Base-by-base conservation (phyloP, 192 early-diverging fungal species). In the Phycomyces blakesleeanus region DNA sequence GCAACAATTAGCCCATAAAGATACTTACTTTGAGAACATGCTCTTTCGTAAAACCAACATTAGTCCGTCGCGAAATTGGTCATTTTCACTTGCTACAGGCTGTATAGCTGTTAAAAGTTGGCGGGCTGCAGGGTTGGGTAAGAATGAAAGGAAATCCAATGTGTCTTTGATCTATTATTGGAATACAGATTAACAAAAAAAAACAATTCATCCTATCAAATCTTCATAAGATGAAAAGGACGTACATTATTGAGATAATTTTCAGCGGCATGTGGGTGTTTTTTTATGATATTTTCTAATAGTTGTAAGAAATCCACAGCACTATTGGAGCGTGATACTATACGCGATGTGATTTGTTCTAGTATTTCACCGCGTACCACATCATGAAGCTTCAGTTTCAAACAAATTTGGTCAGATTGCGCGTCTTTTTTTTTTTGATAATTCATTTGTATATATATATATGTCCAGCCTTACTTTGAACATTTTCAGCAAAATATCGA, bases 351-450 rank as follows among this genome's bases (percentile, higher is more conserved):
- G 59, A 92, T 85, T 71, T 89, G 85, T 8, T 83, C 85, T 10
- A 92, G 61, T n/a, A 92, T 76, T 64, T 90, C 87, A 16, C 66
- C 66, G 20, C 90, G 81, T 52, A 87, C 84, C 58, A 89, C 83
- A 40, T 76, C 78, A 63, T 92, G 90, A 9, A 78, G 62, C 75
- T 57, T 66, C 10, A 44, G 12, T 11, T 0, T 27, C 9, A 1
- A 8, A 47, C 8, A 39, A 27, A n/a, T n/a, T n/a, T n/a, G n/a
- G n/a, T n/a, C n/a, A n/a, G n/a, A n/a, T n/a, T n/a, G n/a, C n/a
- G n/a, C n/a, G n/a, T n/a, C n/a, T n/a, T n/a, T n/a, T n/a, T n/a
- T n/a, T n/a, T n/a, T n/a, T n/a, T n/a, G n/a, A n/a, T n/a, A n/a
- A n/a, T n/a, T n/a, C n/a, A n/a, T n/a, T n/a, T n/a, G n/a, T n/a